Conservation (phyloP, 768 basidiomycete species). For the Pleurotus giganteus region DNA sequence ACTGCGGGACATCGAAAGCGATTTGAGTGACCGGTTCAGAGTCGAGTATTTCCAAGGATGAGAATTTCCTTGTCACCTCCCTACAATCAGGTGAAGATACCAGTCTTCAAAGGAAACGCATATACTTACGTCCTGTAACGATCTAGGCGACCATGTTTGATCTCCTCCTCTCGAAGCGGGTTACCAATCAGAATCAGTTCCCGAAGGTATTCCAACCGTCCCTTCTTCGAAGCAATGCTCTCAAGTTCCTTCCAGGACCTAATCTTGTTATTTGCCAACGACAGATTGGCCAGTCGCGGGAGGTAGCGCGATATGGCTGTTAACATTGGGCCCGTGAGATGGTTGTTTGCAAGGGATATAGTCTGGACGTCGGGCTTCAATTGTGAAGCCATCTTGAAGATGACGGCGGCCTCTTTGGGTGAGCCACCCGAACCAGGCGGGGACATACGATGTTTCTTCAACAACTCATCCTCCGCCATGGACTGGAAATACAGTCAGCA, state of each 20-base stretch:
- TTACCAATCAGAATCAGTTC: constrained; percentile 77
- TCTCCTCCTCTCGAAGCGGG: constrained; percentile 65
- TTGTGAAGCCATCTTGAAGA: constrained; percentile 84
- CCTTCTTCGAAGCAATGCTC: constrained; percentile 54
- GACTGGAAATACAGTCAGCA: constrained; percentile 42
- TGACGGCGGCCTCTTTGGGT: constrained; percentile 69
- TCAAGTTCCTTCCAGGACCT: constrained; percentile 70
- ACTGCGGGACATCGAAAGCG: constrained; percentile 70
- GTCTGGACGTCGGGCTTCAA: constrained; percentile 79
- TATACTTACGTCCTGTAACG: constrained; percentile 64
- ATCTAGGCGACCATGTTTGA: constrained; percentile 53
- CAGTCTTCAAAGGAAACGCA: not conserved
- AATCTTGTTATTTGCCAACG: constrained; percentile 76
- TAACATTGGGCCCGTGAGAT: constrained; percentile 57
- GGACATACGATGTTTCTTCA: constrained; percentile 67
- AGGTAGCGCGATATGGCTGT: constrained; percentile 67
- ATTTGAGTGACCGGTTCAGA: constrained; percentile 77
- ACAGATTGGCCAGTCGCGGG: constrained; percentile 77
- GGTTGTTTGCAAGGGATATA: constrained; percentile 79
- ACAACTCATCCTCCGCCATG: constrained; percentile 73
- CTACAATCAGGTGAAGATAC: constrained; percentile 35
- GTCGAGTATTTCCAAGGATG: constrained; percentile 81
- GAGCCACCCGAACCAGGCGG: constrained; percentile 72
- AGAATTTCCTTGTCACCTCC: constrained; percentile 78
- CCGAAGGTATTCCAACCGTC: constrained; percentile 59